Evolutionary conservation across 371 early-diverging fungal genomes (phyloP), one percentile per base, ranked within the genome.

Genomic region (Zancudomyces culisetae): DNA sequence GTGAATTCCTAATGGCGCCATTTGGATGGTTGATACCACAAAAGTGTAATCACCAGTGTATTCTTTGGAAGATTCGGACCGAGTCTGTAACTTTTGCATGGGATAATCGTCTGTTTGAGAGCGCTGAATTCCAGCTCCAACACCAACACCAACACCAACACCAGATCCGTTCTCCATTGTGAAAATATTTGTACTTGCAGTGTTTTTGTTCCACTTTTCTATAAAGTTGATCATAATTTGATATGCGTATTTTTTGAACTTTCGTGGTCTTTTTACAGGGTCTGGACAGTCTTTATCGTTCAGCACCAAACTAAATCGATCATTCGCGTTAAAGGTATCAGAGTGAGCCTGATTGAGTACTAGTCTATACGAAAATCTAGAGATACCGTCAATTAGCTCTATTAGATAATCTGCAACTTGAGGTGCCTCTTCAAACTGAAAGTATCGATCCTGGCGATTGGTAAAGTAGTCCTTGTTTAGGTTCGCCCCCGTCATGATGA

Each of bases 401-500:
- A 56, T 57, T 60, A 83, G 91, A 59, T 90, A 94, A 13, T 66
- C 54, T 0, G 75, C 69, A 10, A 97, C 49, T 0, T 62, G 63
- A 13, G 58, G 55, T 1, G 69, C 60, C 24, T 78, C 62, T 1
- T 71, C 51, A 51, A 93, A 79, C 39, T 70, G 51, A 27, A 91
- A 74, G 54, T 93, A 94, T 26, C 98, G 79, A 69, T 97, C 98
- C 64, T 94, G 95, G 6, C 98, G 75, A 66, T 87, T 80, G 2
- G 79, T 77, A 64, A 97, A 97, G 64, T 97, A 97, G 60, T 94
- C 92, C 8, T 71, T 72, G 64, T 80, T 91, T 51, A 97, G 68
- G 57, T 97, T 97, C n/a, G 98, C 98, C 75, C 96, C 97, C 52
- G 85, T 87, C 27, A 97, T 61, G 54, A 96, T 81, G 29, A 90